Evolutionary conservation across 352 stramenopile genomes (phyloP), one percentile per base, ranked within the genome.

Genomic region (Phytophthora fragariaefolia): DNA sequence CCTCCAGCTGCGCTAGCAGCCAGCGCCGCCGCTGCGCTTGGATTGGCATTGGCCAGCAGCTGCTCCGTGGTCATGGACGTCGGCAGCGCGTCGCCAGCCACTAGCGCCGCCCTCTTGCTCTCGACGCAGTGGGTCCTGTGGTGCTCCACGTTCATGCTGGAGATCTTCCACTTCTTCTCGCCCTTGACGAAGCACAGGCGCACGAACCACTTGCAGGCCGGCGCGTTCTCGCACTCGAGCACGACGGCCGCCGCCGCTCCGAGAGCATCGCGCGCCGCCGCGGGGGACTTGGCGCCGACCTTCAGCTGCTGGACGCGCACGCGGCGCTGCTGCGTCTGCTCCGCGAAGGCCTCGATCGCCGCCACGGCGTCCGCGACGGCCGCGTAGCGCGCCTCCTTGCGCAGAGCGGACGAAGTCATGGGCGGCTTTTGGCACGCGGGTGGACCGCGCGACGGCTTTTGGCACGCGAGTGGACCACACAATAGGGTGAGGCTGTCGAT

Each of bases 121-220:
- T 84, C 77, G 20, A 50, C 10, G 61, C 83, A 92, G 57, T 88
- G 69, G n/a, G 58, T 85, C 66, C 81, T 85, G 62, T 90, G 80
- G 58, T 92, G 83, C 40, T 75, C 59, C 51, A 74, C 74, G 67
- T 81, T 90, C 77, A 89, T 85, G 46, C 80, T 90, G 12, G 83
- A 90, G 50, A 92, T 85, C 58, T 88, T 89, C 83, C 83, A 92
- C 52, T 84, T 79, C 45, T 82, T 80, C 46, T 90, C 83, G 50
- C 72, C 82, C 69, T 88, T 89, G 52, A 83, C 66, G 55, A 82
- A 87, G 45, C 70, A 73, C 45, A 92, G 62, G 4, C 78, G 77
- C 71, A 92, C 83, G 49, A 90, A 92, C 83, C 83, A 92, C 63
- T 89, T 92, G 76, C 83, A 92, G 50, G 70, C 61, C 7, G 83